Percentiles rank a stretch among this genome's conserved stretches.
Conservation (phyloP, 495 filamentous ascomycete species). For the Hypoxylon rickii region DNA sequence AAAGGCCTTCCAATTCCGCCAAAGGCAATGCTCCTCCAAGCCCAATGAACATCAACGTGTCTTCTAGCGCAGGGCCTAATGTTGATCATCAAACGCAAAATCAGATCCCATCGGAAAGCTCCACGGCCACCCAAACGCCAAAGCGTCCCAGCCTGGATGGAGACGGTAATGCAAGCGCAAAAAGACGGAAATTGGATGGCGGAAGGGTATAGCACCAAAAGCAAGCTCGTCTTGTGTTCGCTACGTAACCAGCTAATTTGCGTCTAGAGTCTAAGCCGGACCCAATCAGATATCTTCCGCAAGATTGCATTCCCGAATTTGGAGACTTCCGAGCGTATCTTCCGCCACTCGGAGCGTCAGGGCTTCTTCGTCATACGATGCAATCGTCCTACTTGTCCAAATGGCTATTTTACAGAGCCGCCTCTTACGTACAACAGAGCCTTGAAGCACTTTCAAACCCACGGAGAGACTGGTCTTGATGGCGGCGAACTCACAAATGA, state of each 20-base stretch:
- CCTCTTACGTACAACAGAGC: conserved; percentile 37
- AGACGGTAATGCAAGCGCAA: conserved; percentile 9
- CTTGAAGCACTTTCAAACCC: conserved; percentile 35
- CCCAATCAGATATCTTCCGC: conserved; percentile 26
- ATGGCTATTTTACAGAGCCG: conserved; percentile 33
- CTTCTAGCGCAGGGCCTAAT: conserved; percentile 7
- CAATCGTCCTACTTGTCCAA: conserved; percentile 20
- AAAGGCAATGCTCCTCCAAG: conserved; percentile 20
- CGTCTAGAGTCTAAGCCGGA: conserved; percentile 2
- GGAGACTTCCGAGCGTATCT: conserved; percentile 35
- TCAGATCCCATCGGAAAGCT: conserved; percentile 21
- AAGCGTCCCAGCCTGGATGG: conserved; percentile 23
- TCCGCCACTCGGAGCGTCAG: conserved; percentile 32
- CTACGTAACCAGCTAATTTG: conserved; percentile 3
- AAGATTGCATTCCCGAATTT: conserved; percentile 33
- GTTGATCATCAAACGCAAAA: conserved; percentile 19
- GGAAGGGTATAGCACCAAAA: conserved; percentile 20
- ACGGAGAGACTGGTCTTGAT: conserved; percentile 15
- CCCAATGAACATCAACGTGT: conserved; percentile 28
- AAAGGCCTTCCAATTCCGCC: background rate
- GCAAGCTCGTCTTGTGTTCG: background rate
- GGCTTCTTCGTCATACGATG: conserved; percentile 39
- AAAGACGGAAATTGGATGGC: conserved; percentile 22
- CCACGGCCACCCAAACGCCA: background rate
- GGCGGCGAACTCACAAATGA: conserved; percentile 34